A percentile compares a stretch with the other conserved stretches of the same genome.
Evolutionary conservation across 116 monocot species (phyloP).

Genomic region (Posidonia oceanica): DNA sequence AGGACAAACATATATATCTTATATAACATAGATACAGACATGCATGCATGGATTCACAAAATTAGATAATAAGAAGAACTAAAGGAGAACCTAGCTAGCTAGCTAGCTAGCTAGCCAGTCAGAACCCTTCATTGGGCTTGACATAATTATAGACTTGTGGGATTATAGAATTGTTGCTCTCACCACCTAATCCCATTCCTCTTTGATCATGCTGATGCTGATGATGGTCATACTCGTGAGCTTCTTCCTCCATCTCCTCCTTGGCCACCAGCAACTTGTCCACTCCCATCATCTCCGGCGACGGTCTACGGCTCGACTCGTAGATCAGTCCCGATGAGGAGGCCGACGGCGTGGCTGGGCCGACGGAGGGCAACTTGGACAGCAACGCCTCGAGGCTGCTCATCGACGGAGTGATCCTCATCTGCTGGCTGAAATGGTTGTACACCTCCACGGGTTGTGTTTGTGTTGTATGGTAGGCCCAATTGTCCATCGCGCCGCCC

Average conservation of each 20-base stretch:
- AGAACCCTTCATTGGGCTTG: constrained; percentile 6
- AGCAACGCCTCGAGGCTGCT: constrained; percentile 74
- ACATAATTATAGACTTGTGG: background rate
- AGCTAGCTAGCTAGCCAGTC: background rate
- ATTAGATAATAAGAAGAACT: background rate
- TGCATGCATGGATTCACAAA: no score
- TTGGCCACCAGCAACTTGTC: constrained; percentile 4
- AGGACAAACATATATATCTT: no score
- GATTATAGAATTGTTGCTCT: background rate
- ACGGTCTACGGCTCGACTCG: background rate
- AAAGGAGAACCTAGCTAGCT: no score
- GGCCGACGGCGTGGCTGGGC: constrained; percentile 9
- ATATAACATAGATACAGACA: no score
- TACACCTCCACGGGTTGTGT: constrained; percentile 14
- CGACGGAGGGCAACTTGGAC: constrained; percentile 68
- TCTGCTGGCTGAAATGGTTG: constrained; percentile 24
- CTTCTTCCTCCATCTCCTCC: constrained; percentile 10
- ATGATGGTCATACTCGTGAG: background rate
- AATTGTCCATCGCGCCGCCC: background rate
- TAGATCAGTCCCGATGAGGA: constrained; percentile 4
- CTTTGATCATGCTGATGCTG: background rate
- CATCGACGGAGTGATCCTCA: constrained; percentile 66
- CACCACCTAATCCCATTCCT: background rate
- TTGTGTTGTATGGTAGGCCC: constrained; percentile 3
- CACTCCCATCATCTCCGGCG: background rate